phyloP scores from a whole-genome alignment of 1,284 basidiomycete genomes.

The Rhodotorula mucilaginosa region DNA sequence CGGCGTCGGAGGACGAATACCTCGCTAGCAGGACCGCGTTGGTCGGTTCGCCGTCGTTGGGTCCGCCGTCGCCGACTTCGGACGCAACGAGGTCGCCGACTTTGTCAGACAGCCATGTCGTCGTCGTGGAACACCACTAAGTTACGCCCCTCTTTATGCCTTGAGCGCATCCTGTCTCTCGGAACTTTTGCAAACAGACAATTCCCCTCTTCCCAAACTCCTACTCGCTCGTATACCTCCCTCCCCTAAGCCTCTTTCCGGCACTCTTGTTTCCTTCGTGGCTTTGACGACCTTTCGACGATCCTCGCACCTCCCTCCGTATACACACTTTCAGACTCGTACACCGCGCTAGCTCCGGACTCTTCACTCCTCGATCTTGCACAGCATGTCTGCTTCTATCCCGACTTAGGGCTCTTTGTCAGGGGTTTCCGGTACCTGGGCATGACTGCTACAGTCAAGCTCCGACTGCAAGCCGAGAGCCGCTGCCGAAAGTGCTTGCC shows the following conservation, averaged over 20 bases:
- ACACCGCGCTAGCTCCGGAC: neutral
- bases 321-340: neutral
- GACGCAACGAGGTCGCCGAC: neutral
- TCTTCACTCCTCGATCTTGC: neutral
- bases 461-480: no score
- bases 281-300: neutral
- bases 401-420: neutral
- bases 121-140: slow-evolving; percentile 1
- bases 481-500: no score
- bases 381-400: no score
- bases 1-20: neutral
- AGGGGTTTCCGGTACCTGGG: no score
- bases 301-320: neutral
- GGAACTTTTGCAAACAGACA: neutral
- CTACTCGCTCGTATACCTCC: neutral
- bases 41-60: neutral
- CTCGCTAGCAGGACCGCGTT: neutral
- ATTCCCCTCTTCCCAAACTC: neutral
- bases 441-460: no score
- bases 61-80: neutral
- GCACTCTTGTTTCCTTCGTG: neutral
- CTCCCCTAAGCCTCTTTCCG: neutral
- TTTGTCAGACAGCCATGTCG: slow-evolving; percentile 1
- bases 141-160: neutral
- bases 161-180: no score